Evolutionary conservation across 2,329 filamentous ascomycete genomes (phyloP).

Genomic region (Bipolaris sorokiniana): DNA sequence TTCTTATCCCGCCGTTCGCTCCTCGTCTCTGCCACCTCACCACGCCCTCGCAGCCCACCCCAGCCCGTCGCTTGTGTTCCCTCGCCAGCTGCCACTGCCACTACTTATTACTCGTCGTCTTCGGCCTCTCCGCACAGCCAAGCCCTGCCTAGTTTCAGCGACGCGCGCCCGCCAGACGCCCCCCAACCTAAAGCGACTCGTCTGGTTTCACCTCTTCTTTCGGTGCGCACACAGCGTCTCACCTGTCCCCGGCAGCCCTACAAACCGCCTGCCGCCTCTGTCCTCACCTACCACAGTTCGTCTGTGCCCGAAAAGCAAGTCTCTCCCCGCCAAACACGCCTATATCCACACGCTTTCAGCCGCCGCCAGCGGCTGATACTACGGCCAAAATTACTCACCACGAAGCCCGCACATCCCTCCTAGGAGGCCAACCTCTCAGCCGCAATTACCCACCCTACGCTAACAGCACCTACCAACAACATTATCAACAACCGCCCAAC

Average conservation of each 20-base stretch:
- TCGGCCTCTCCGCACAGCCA: slow-evolving; percentile 34
- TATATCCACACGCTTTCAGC: slow-evolving; percentile 38
- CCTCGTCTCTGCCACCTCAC: not conserved
- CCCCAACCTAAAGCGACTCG: slow-evolving; percentile 17
- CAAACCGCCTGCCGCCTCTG: slow-evolving; percentile 21
- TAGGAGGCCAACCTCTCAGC: slow-evolving; percentile 63
- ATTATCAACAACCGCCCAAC: slow-evolving; percentile 50
- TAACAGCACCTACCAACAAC: slow-evolving; percentile 37
- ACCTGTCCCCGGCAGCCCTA: slow-evolving; percentile 35
- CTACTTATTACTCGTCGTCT: slow-evolving; percentile 9
- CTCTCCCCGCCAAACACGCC: slow-evolving; percentile 13
- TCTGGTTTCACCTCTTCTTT: slow-evolving; percentile 27
- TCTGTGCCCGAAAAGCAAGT: slow-evolving; percentile 16
- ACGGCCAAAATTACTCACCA: slow-evolving; percentile 62
- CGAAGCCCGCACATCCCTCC: slow-evolving; percentile 63
- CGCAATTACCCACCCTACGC: slow-evolving; percentile 56
- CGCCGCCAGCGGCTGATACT: slow-evolving; percentile 44
- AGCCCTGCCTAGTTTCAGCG: slow-evolving; percentile 34
- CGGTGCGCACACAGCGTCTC: slow-evolving; percentile 32
- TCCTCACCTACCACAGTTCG: slow-evolving; percentile 19
- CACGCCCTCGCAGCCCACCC: not conserved
- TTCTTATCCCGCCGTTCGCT: slow-evolving; percentile 11
- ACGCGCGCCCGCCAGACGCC: slow-evolving; percentile 19
- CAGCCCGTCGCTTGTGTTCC: not conserved
- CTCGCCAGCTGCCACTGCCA: not conserved